These are phyloP conservation scores for Aspergillus haitiensis DNA, from an alignment of 495 filamentous ascomycete species.

Conservation along the genomic window DNA sequence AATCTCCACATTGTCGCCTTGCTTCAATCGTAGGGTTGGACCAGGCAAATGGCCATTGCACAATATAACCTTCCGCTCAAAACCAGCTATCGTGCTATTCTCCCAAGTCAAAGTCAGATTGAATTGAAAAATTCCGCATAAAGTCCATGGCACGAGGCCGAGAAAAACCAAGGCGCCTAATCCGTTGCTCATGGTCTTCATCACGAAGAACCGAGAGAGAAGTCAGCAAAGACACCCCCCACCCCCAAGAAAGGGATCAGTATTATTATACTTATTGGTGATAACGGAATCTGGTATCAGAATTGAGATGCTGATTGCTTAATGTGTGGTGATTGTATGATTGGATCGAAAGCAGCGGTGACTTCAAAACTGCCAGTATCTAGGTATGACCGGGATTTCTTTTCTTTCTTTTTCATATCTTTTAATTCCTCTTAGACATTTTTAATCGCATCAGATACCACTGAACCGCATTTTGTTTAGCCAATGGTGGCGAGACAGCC, in stretches of 20 bases:
- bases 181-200: slow-evolving; percentile 2
- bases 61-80: slow-evolving; percentile 51
- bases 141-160: slow-evolving; percentile 18
- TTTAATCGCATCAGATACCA: too few species aligned
- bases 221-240: neutral
- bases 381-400: too few species aligned
- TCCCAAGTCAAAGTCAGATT: slow-evolving; percentile 36
- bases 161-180: slow-evolving; percentile 15
- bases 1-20: slow-evolving; percentile 63
- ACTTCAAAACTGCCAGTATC: too few species aligned
- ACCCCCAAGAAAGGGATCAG: too few species aligned
- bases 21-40: slow-evolving; percentile 56
- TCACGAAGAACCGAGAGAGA: neutral
- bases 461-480: too few species aligned
- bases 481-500: too few species aligned
- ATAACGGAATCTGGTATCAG: neutral
- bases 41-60: slow-evolving; percentile 63
- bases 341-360: too few species aligned
- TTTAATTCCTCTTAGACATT: too few species aligned
- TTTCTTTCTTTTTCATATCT: too few species aligned
- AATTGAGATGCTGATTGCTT: neutral
- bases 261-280: neutral
- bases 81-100: slow-evolving; percentile 31
- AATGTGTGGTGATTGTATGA: too few species aligned
- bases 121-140: slow-evolving; percentile 28